phyloP scores from a whole-genome alignment of 2,329 filamentous ascomycete species.

The Drechmeria coniospora region DNA sequence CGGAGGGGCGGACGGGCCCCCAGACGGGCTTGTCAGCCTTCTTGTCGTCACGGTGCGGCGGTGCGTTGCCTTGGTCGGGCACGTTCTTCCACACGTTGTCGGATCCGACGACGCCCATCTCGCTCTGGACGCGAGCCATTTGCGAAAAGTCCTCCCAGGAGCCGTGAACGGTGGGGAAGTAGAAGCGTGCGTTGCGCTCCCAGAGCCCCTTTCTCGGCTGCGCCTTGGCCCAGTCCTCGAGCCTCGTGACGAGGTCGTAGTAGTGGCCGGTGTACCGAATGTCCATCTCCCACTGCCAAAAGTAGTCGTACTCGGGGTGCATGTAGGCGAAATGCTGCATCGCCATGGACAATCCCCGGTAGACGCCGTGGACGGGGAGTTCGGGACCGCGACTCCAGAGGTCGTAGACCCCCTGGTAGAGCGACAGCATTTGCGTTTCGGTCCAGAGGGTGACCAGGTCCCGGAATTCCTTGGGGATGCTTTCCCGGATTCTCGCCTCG shows the following conservation, averaged over 20 bases:
- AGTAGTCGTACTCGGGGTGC: conserved; percentile 79
- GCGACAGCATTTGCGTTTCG: conserved; percentile 76
- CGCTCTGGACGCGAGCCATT: conserved; percentile 60
- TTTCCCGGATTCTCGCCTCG: conserved; percentile 48
- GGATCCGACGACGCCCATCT: conserved; percentile 48
- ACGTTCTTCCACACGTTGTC: conserved; percentile 52
- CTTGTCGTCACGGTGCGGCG: conserved; percentile 17
- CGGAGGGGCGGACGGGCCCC: conserved; percentile 61
- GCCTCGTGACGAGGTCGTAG: conserved; percentile 56
- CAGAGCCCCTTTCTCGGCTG: conserved; percentile 70
- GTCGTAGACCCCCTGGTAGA: conserved; percentile 80
- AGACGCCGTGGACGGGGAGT: conserved; percentile 77
- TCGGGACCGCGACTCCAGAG: conserved; percentile 49
- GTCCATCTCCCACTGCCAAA: conserved; percentile 96
- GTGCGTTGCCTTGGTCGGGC: no score
- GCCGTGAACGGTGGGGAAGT: conserved; percentile 60
- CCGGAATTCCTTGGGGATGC: conserved; percentile 70
- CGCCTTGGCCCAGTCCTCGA: conserved; percentile 51
- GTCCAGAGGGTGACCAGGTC: conserved; percentile 87
- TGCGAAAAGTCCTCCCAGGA: conserved; percentile 63
- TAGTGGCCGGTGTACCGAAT: conserved; percentile 81
- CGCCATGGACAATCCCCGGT: conserved; percentile 85
- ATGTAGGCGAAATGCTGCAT: conserved; percentile 84
- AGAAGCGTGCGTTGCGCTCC: conserved; percentile 68
- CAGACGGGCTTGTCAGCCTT: conserved; percentile 50